These are phyloP conservation scores for Blastocystis sp. DNA, from an alignment of 352 stramenopile genomes.

Conservation along the genomic window DNA sequence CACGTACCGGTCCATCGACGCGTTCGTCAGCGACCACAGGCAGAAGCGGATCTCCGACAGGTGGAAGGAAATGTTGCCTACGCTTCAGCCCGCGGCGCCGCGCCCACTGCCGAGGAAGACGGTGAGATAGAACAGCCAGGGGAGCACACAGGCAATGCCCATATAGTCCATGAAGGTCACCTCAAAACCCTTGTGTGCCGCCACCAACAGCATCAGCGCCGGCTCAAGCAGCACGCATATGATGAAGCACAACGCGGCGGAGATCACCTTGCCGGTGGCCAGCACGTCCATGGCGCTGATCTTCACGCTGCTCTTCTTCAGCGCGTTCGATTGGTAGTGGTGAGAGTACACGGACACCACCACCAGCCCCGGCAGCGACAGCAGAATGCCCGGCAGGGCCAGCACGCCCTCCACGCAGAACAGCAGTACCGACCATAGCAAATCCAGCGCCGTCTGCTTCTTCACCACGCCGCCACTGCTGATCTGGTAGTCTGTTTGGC, in stretches of 20 bases:
- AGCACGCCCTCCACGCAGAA: conserved; percentile 16
- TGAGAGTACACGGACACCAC: conserved; percentile 50
- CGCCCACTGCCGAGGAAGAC: conserved; percentile 20
- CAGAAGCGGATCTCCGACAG: conserved; percentile 23
- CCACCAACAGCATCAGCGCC: conserved; percentile 19
- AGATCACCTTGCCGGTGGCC: conserved; percentile 56
- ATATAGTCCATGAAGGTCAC: conserved; percentile 61
- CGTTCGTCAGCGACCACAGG: conserved; percentile 2
- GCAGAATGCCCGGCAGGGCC: conserved; percentile 26
- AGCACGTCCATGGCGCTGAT: conserved; percentile 63
- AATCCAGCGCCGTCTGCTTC: background rate
- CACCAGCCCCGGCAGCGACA: conserved; percentile 30
- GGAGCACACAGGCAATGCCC: conserved; percentile 23
- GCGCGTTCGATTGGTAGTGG: conserved; percentile 44
- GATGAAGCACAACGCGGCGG: conserved; percentile 45
- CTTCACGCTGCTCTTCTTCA: conserved; percentile 54
- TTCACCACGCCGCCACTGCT: background rate
- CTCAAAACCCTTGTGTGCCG: background rate
- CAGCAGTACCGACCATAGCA: conserved; percentile 30
- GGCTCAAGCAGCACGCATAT: conserved; percentile 56
- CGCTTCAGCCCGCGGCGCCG: background rate
- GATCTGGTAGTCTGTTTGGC: conserved; percentile 60
- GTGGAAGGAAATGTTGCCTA: conserved; percentile 9
- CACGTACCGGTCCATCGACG: conserved; percentile 21
- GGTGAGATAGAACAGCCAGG: conserved; percentile 61